These are phyloP conservation scores for Ceriops decandra DNA, from an alignment of 345 rosid genomes.

Conservation along the genomic window DNA sequence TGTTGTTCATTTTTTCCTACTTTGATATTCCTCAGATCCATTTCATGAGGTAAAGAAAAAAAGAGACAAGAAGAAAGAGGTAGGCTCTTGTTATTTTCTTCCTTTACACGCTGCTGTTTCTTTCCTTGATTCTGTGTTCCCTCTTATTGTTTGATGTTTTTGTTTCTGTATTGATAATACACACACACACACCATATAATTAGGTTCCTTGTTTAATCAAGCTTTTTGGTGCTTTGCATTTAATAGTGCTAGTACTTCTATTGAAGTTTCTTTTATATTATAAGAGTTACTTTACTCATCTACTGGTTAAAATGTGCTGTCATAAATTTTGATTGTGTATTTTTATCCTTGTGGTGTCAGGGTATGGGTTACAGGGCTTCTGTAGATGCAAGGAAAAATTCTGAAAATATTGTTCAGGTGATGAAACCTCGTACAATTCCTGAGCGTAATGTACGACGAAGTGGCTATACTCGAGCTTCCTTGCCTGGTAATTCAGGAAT, in stretches of 20 bases:
- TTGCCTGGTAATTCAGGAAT: slow-evolving; percentile 45
- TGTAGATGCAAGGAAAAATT: slow-evolving; percentile 34
- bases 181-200: too few relatives aligned
- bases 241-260: not conserved
- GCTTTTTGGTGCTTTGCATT: not conserved
- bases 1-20: slow-evolving; percentile 10
- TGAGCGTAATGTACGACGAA: slow-evolving; percentile 45
- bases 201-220: too few relatives aligned
- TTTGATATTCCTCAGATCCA: slow-evolving; percentile 51
- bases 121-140: too few relatives aligned
- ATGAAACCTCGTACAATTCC: slow-evolving; percentile 27
- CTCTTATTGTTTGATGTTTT: too few relatives aligned
- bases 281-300: not conserved
- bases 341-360: slow-evolving; percentile 40
- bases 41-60: slow-evolving; percentile 77
- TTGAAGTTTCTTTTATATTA: not conserved
- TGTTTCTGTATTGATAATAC: too few relatives aligned
- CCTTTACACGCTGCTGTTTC: too few relatives aligned
- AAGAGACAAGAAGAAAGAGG: slow-evolving; percentile 83
- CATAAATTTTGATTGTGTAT: slow-evolving; percentile 19
- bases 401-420: slow-evolving; percentile 34
- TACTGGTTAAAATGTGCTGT: not conserved
- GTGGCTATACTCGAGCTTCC: slow-evolving; percentile 39
- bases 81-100: slow-evolving; percentile 17
- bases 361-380: slow-evolving; percentile 33